Evolutionary conservation across 169 alveolate genomes (phyloP), one percentile per base, ranked within the genome.

Genomic region (Plasmodium blacklocki): DNA sequence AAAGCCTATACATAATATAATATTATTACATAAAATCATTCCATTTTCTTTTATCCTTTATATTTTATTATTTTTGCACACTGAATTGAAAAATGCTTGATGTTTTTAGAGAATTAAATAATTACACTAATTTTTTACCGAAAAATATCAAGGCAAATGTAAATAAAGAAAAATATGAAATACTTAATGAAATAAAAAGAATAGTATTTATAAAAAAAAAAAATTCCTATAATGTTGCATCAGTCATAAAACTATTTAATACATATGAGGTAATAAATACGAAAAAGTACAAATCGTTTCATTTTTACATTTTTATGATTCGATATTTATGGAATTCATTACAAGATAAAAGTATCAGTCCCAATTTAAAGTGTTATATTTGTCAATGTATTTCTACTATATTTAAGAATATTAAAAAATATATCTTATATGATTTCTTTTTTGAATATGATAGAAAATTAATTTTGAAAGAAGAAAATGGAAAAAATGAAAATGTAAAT

Each of bases 61-160:
- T 47, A 43, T 21, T 21, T 45, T 1, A 12, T 43, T 8, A 39
- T 59, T 12, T 12, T 9, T 18, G n/a, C 32, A 39, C 52, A 73
- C 4, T 32, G 45, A 5, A 14, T 15, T 15, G 21, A n/a, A 60
- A 60, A 63, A 74, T 74, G 88, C 32, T 78, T 29, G 23, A 68
- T 52, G 70, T 73, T n/a, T 80, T 80, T 14, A 80, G 90, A 50
- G 83, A 80, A 49, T 72, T 80, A 68, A 80, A 80, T 72, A 83
- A 80, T 68, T 80, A 80, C 23, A 80, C 74, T 50, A 67, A 66
- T 1, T 80, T 67, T 56, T 68, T 80, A 71, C 90, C 90, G 8
- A 67, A 54, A 68, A 66, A 68, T 56, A 80, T 80, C 11, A 80
- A 68, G 83, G 64, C 32, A 39, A 80, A 80, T 68, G 90, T 80